phyloP scores from a whole-genome alignment of 257 asterid genomes.

The Solanum arcanum region DNA sequence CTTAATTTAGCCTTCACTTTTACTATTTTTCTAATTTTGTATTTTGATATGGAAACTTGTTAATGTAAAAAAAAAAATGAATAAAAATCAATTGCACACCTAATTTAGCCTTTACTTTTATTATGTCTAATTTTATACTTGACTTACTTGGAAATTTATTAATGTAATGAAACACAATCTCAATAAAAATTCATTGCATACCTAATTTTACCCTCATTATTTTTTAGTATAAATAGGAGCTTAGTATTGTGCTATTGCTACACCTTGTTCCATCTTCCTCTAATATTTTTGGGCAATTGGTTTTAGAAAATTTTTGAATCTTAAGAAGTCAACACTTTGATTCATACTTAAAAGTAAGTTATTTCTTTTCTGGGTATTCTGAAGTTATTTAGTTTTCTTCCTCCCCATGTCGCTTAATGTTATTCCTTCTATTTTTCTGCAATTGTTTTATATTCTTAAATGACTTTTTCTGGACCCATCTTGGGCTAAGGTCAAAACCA shows the following conservation, averaged over 20 bases:
- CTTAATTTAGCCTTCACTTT: background rate
- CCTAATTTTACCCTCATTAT: background rate
- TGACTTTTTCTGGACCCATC: too few relatives aligned
- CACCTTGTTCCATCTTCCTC: background rate
- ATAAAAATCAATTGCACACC: background rate
- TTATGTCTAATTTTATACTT: background rate
- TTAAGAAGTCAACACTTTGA: background rate
- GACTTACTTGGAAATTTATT: background rate
- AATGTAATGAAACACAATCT: background rate
- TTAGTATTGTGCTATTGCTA: background rate
- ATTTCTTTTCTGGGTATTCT: background rate
- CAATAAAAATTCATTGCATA: background rate
- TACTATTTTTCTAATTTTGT: background rate
- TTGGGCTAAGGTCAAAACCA: too few relatives aligned
- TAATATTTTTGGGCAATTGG: background rate
- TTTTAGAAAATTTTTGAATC: background rate
- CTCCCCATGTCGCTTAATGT: background rate
- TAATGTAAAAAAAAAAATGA: background rate
- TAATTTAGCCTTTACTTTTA: background rate
- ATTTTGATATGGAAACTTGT: background rate
- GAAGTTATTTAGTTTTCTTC: background rate
- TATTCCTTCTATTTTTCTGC: too few relatives aligned
- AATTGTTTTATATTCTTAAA: background rate
- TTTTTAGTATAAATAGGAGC: background rate
- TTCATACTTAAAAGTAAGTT: background rate